Conservation (phyloP, 2,329 filamentous ascomycete species). For the Calonectria ilicicola region DNA sequence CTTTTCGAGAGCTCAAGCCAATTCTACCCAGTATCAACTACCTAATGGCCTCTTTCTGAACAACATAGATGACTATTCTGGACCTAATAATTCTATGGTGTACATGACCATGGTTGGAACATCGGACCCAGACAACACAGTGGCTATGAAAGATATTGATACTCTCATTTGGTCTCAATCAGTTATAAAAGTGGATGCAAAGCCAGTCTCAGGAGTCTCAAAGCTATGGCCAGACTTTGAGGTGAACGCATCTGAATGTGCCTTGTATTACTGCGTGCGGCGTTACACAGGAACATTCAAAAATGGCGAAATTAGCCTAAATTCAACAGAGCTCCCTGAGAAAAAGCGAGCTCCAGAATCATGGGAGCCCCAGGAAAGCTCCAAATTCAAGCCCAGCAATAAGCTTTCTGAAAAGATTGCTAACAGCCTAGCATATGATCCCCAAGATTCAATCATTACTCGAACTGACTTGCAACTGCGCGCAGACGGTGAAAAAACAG, state of each 20-base stretch:
- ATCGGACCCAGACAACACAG: slow-evolving; percentile 17
- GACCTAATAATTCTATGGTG: slow-evolving; percentile 9
- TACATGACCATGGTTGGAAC: slow-evolving; percentile 28
- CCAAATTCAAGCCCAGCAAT: not conserved
- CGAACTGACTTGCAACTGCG: slow-evolving; percentile 9
- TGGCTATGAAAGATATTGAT: slow-evolving; percentile 23
- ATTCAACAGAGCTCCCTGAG: not conserved
- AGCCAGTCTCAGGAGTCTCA: not conserved
- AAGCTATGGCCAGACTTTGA: slow-evolving; percentile 20
- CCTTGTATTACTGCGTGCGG: slow-evolving; percentile 30
- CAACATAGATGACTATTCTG: slow-evolving; percentile 14
- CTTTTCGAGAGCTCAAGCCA: not conserved
- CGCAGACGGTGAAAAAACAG: not conserved
- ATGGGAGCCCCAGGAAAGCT: not conserved
- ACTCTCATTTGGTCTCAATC: slow-evolving; percentile 31
- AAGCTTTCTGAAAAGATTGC: not conserved
- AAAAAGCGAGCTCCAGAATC: slow-evolving; percentile 12
- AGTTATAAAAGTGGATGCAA: slow-evolving; percentile 23
- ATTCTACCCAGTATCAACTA: slow-evolving; percentile 12
- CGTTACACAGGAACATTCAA: slow-evolving; percentile 8
- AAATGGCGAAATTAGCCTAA: slow-evolving; percentile 1
- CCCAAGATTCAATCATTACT: slow-evolving; percentile 2
- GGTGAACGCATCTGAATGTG: slow-evolving; percentile 22
- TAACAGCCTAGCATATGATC: slow-evolving; percentile 16
- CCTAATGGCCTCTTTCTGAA: slow-evolving; percentile 26